A percentile compares a stretch with the other conserved stretches of the same genome.
Evolutionary conservation across 495 filamentous ascomycete species (phyloP).

Genomic region (Penicillium salamii): DNA sequence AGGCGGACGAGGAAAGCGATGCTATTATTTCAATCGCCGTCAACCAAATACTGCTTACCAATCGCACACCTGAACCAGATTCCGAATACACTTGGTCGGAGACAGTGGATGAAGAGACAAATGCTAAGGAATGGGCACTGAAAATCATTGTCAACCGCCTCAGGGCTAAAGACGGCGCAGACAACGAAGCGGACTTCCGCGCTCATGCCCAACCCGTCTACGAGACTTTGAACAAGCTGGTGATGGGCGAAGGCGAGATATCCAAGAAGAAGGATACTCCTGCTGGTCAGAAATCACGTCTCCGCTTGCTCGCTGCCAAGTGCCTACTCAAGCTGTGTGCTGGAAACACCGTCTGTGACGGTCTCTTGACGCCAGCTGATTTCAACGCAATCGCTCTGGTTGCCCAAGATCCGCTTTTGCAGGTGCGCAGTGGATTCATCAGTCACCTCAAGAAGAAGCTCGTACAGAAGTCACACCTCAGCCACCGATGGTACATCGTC

Average conservation of each 20-base stretch:
- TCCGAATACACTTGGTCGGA: slow-evolving; percentile 64
- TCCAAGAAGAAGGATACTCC: slow-evolving; percentile 73
- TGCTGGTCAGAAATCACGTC: slow-evolving; percentile 64
- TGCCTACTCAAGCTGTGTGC: slow-evolving; percentile 78
- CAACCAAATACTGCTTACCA: slow-evolving; percentile 68
- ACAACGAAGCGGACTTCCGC: slow-evolving; percentile 55
- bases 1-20: slow-evolving; percentile 70
- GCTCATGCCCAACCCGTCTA: slow-evolving; percentile 67
- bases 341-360: slow-evolving; percentile 67
- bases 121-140: slow-evolving; percentile 85
- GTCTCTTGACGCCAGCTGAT: slow-evolving; percentile 62
- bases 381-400: slow-evolving; percentile 81
- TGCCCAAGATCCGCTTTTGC: slow-evolving; percentile 69
- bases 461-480: slow-evolving; percentile 41
- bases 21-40: slow-evolving; percentile 76
- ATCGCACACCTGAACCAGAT: slow-evolving; percentile 52
- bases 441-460: slow-evolving; percentile 84
- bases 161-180: slow-evolving; percentile 57
- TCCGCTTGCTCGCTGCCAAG: slow-evolving; percentile 80
- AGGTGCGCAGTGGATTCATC: slow-evolving; percentile 76
- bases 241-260: slow-evolving; percentile 73
- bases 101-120: slow-evolving; percentile 71
- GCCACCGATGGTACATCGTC: slow-evolving; percentile 76
- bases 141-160: slow-evolving; percentile 86
- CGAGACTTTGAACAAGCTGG: slow-evolving; percentile 70